These are phyloP conservation scores for Triticum dicoccoides DNA, from an alignment of 176 grass and related monocot genomes.

Conservation along the genomic window DNA sequence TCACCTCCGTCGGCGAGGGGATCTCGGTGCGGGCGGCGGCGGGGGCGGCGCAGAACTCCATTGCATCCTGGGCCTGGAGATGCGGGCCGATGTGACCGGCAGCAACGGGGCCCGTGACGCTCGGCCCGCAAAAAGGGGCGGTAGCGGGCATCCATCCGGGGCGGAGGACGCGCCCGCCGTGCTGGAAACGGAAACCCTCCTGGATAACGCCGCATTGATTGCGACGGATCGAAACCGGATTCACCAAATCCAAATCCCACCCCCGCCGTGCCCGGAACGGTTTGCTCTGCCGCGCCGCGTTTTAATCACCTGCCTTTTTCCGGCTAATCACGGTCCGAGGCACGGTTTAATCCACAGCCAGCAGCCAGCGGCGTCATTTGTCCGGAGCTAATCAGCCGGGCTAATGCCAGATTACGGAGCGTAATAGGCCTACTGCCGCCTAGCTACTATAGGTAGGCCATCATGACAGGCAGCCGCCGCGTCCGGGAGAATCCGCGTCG, in stretches of 20 bases:
- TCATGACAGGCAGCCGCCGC: background rate
- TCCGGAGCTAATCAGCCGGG: background rate
- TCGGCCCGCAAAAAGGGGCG: too few species aligned
- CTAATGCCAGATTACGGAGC: background rate
- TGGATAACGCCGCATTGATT: background rate
- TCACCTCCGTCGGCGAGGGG: too few species aligned
- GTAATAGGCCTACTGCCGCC: conserved; percentile 5
- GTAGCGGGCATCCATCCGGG: too few species aligned
- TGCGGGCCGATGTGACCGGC: too few species aligned
- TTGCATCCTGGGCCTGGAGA: too few species aligned
- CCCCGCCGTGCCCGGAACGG: background rate
- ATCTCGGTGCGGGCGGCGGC: too few species aligned
- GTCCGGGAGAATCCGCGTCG: background rate
- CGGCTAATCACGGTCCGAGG: background rate
- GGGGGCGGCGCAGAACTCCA: too few species aligned
- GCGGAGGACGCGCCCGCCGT: too few species aligned
- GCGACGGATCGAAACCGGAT: background rate
- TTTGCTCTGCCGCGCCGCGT: background rate
- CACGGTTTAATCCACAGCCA: background rate
- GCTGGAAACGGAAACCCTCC: background rate
- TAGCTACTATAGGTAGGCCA: background rate
- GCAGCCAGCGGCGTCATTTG: background rate
- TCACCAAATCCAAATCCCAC: background rate
- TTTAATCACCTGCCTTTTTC: background rate
- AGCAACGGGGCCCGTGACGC: too few species aligned